Base-by-base conservation (phyloP, 225 moss, liverwort and hornwort species). In the Bryoerythrophyllum caledonicum region DNA sequence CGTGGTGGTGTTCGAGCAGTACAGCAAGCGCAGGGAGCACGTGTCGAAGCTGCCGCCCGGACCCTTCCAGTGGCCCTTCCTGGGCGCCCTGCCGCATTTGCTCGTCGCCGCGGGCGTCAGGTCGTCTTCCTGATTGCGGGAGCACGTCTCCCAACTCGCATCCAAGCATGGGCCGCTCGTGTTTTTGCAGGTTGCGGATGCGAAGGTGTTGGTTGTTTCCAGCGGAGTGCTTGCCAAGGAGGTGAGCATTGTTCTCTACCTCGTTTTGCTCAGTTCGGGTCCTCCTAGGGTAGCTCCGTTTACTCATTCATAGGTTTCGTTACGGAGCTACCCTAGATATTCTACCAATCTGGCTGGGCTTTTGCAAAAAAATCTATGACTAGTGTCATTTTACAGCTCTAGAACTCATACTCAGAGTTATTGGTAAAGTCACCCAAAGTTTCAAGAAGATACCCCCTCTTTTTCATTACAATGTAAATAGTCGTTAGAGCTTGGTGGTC, bases 41-140 rank as follows among this genome's bases (percentile, higher is more conserved):
- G 44, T 83, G 53, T 35, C 71, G 71, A 86, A 83, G 55, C 73
- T 88, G 60, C 88, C 88, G 14, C 88, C 88, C 1, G 88, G 88
- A n/a, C 88, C 88, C 10, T 86, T 88, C 68, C 86, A 78, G n/a
- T 88, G 83, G 86, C 88, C 88, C 0, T 81, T 52, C 19, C 46
- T 88, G 3, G 88, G 88, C 13, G 74, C 66, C 55, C 81, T 88
- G 25, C 86, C 86, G 38, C 68, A 74, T 14, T 68, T 88, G 19
- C 32, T 80, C 8, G 32, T 63, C 21, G 63, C 72, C 14, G 74
- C 64, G 7, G 80, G 80, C 12, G 10, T 72, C 23, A 68, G 55
- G 3, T 78, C 80, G 10, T 58, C 70, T 20, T 73, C 70, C 66
- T 66, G 53, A 8, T 54, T 88, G 53, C 76, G 77, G 28, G 76